Base-by-base conservation (phyloP, 164 flowering plant species). In the Nelumbo lutea region DNA sequence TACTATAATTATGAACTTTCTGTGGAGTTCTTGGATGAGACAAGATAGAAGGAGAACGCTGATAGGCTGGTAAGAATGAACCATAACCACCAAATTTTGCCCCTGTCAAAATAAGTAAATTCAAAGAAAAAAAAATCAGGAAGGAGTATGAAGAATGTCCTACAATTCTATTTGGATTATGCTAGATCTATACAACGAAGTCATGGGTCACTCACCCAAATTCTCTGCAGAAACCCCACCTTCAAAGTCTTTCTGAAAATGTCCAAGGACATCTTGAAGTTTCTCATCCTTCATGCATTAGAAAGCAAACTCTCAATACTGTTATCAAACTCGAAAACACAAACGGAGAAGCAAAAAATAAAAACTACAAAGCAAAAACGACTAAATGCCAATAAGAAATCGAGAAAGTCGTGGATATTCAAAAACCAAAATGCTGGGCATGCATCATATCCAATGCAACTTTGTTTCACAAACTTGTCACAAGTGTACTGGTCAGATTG, bases 1-100 rank as follows among this genome's bases (percentile, higher is more conserved):
- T 60, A 68, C 55, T 63, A 66, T 42, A 55, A 51, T 62, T 67
- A 63, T 65, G 85, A 59, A 67, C 64, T 75, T 63, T 78, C 51
- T 56, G 82, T 44, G 84, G 86, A 72, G 84, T 78, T 72, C 72
- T 85, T 65, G 84, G 83, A 66, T 76, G 86, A 63, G 87, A 72
- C 72, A 50, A 72, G 73, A 67, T 61, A 10, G 84, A 59, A 68
- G 90, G 84, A 59, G 86, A 85, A 3, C 88, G 83, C 72, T 83
- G 82, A 70, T 85, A 75, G 8, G 83, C 65, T 15, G 97, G 92
- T 71, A 93, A 79, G 79, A 93, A 93, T 15, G 98, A 84, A 55
- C 98, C 98, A 84, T 93, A 90, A 2, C 82, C 89, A 74, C 94
- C 93, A 81, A 64, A 89, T 76, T 83, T 89, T 78, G 96, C 76